Evolutionary conservation across 2,329 filamentous ascomycete species (phyloP).

Genomic region (Pyrenochaeta sp.): DNA sequence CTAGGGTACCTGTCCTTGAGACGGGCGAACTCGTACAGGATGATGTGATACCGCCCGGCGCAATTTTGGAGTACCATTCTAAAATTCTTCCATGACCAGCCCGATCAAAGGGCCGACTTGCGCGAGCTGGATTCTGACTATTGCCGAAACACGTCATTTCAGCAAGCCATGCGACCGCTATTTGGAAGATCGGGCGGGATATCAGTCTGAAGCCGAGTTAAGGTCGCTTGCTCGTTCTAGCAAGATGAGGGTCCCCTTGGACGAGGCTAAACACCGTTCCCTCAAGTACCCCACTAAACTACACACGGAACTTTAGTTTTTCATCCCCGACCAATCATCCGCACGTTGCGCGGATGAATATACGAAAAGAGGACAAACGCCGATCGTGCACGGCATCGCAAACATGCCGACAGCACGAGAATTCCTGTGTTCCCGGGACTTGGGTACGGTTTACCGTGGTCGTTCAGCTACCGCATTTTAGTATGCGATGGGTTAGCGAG

Average conservation of each 20-base stretch:
- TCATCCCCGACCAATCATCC: slow-evolving; percentile 6
- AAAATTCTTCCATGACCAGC: not conserved
- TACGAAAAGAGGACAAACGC: not conserved
- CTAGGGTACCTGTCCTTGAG: not conserved
- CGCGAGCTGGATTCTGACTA: not conserved
- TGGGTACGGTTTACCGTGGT: not conserved
- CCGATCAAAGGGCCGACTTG: not conserved
- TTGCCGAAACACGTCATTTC: not conserved
- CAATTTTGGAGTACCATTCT: not conserved
- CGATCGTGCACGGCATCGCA: not conserved
- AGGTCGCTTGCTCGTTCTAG: not conserved
- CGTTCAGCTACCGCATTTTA: not conserved
- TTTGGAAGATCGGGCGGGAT: not conserved
- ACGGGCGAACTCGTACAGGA: not conserved
- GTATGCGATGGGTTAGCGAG: not conserved
- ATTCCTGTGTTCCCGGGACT: not conserved
- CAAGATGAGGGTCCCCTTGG: not conserved
- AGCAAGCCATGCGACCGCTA: not conserved
- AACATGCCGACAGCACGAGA: slow-evolving; percentile 2
- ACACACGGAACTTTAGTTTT: not conserved
- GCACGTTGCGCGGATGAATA: not conserved
- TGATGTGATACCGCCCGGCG: not conserved
- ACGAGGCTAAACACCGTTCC: not conserved
- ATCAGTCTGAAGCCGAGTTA: not conserved
- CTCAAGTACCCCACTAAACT: not conserved